These are phyloP conservation scores for Lepiota brunneoincarnata DNA, from an alignment of 768 basidiomycete species.

Conservation along the genomic window DNA sequence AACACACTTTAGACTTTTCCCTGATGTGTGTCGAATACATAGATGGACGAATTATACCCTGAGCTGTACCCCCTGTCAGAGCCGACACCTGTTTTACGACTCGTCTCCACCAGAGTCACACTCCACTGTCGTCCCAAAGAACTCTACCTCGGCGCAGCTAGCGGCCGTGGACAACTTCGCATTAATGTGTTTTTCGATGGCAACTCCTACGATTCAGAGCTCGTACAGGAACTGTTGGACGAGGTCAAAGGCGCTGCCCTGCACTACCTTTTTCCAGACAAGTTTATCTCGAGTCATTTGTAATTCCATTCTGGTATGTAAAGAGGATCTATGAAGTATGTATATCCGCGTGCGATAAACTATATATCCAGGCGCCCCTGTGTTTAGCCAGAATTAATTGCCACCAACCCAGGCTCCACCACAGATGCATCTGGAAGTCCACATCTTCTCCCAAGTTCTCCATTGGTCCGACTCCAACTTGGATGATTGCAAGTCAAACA, in stretches of 20 bases:
- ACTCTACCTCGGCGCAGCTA: constrained; percentile 44
- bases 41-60: constrained; percentile 37
- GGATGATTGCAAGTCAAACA: constrained; percentile 22
- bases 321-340: neutral
- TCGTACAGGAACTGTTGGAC: constrained; percentile 45
- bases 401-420: constrained; percentile 56
- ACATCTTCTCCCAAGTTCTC: constrained; percentile 65
- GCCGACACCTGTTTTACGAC: constrained; percentile 1
- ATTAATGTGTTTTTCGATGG: constrained; percentile 39
- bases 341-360: neutral
- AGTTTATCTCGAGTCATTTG: neutral
- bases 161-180: constrained; percentile 26
- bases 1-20: neutral
- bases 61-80: constrained; percentile 28
- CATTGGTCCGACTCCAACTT: constrained; percentile 37
- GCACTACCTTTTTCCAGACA: constrained; percentile 26
- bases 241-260: constrained; percentile 36
- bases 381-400: neutral
- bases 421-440: constrained; percentile 63
- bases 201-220: constrained; percentile 40
- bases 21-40: neutral
- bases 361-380: neutral
- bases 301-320: neutral
- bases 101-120: constrained; percentile 13
- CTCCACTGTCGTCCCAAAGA: constrained; percentile 45